Percentiles rank a stretch among this genome's conserved stretches.
Evolutionary conservation across 441 rosid species (phyloP).

Genomic region (Sinapis alba): DNA sequence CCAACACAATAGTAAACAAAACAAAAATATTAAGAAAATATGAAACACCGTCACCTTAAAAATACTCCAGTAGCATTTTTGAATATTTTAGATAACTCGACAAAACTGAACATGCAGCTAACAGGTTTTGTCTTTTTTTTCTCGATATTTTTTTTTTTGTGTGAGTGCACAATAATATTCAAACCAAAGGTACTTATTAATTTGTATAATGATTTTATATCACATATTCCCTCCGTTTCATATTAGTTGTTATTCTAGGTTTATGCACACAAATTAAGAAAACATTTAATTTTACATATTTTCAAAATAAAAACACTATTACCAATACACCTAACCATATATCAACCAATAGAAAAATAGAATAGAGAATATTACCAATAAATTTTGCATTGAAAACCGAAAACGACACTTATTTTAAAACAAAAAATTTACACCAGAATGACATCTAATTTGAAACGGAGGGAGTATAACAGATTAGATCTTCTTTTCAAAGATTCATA

Average conservation of each 20-base stretch:
- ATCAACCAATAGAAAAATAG: no score
- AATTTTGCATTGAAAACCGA: no score
- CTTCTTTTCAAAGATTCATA: neutral
- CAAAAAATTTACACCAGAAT: no score
- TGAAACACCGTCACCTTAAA: neutral
- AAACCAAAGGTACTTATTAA: neutral
- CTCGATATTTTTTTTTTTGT: neutral
- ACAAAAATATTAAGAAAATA: neutral
- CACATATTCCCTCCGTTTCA: no score
- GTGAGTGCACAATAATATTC: neutral
- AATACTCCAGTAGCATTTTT: neutral
- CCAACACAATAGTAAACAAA: constrained; percentile 7
- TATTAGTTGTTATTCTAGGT: no score
- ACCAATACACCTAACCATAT: no score
- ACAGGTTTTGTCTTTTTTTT: neutral
- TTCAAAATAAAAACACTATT: no score
- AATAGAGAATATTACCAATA: no score
- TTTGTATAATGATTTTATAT: neutral
- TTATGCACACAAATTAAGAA: no score
- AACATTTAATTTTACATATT: no score
- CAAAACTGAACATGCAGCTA: neutral
- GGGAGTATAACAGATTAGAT: neutral
- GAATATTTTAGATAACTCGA: neutral
- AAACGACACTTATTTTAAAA: no score
- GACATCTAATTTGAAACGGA: no score